Conservation (phyloP, 495 filamentous ascomycete species). For the Lineolata rhizophorae region DNA sequence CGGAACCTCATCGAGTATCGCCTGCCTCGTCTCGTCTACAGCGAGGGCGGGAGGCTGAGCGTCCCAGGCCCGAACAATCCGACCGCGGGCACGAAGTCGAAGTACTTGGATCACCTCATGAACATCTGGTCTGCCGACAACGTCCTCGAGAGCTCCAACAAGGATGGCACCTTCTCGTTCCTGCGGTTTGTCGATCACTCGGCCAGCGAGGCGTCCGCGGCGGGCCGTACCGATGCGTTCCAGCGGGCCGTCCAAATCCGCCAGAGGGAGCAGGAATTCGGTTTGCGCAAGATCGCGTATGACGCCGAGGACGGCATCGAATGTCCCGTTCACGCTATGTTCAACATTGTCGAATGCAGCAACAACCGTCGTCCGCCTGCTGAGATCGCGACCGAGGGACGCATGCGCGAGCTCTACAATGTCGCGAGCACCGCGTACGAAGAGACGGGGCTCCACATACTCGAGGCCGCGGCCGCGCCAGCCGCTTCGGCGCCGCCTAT, state of each 20-base stretch:
- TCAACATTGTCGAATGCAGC: slow-evolving; percentile 48
- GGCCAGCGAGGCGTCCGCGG: slow-evolving; percentile 40
- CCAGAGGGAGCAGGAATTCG: slow-evolving; percentile 22
- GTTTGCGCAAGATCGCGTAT: slow-evolving; percentile 30
- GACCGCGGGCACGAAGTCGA: slow-evolving; percentile 51
- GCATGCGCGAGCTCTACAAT: slow-evolving; percentile 55
- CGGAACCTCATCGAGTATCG: slow-evolving; percentile 68
- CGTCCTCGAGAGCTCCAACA: slow-evolving; percentile 33
- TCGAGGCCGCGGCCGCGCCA: slow-evolving; percentile 61
- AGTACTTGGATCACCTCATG: slow-evolving; percentile 53
- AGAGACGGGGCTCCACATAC: slow-evolving; percentile 43
- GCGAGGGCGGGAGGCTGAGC: slow-evolving; percentile 52
- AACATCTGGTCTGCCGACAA: slow-evolving; percentile 79
- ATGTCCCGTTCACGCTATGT: slow-evolving; percentile 51
- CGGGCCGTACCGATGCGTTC: slow-evolving; percentile 37
- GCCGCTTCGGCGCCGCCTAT: slow-evolving; percentile 74
- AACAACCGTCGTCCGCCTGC: slow-evolving; percentile 42
- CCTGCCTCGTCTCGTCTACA: slow-evolving; percentile 57
- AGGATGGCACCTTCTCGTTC: slow-evolving; percentile 61
- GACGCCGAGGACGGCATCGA: slow-evolving; percentile 31
- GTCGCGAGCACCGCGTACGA: slow-evolving; percentile 46
- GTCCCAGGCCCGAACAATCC: slow-evolving; percentile 53
- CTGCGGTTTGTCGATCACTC: slow-evolving; percentile 69
- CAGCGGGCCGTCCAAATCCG: slow-evolving; percentile 40
- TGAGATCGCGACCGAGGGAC: slow-evolving; percentile 49